phyloP scores from a whole-genome alignment of 495 filamentous ascomycete genomes.

The Aspergillus sclerotiicarbonarius region DNA sequence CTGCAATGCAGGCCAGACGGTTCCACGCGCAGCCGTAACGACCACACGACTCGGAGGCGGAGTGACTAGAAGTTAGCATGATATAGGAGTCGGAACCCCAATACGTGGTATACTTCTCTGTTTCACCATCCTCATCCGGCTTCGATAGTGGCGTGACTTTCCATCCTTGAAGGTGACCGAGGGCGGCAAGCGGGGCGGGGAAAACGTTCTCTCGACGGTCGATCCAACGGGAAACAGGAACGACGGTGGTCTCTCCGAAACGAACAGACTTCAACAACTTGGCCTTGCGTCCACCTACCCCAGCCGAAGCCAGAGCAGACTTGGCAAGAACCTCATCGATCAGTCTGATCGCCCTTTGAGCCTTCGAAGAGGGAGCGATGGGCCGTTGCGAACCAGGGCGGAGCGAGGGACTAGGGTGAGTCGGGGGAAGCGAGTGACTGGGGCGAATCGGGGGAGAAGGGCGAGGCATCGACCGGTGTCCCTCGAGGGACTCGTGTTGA shows the following conservation, averaged over 20 bases:
- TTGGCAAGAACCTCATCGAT: conserved; percentile 11
- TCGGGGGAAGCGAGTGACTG: conserved; percentile 4
- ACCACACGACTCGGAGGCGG: conserved; percentile 9
- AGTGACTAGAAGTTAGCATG: conserved; percentile 10
- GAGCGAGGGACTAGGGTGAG: conserved; percentile 2
- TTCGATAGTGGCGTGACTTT: conserved; percentile 17
- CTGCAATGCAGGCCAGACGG: conserved; percentile 12
- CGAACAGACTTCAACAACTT: conserved; percentile 21
- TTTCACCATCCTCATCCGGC: conserved; percentile 25
- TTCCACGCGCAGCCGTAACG: conserved; percentile 19
- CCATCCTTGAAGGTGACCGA: conserved; percentile 26
- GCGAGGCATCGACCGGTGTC: conserved; percentile 7
- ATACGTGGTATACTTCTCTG: conserved; percentile 22
- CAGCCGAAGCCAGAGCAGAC: conserved; percentile 5
- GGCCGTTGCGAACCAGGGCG: background rate
- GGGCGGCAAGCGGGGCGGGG: conserved; percentile 12
- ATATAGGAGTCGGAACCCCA: conserved; percentile 23
- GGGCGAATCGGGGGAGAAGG: conserved; percentile 1
- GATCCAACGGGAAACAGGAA: conserved; percentile 24
- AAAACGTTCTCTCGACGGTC: conserved; percentile 18
- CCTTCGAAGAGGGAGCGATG: background rate
- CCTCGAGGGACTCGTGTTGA: conserved; percentile 2
- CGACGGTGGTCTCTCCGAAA: conserved; percentile 21
- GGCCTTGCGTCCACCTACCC: background rate
- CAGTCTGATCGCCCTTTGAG: conserved; percentile 10